These are phyloP conservation scores for Cladophialophora exuberans DNA, from an alignment of 2,329 filamentous ascomycete species.

Conservation along the genomic window DNA sequence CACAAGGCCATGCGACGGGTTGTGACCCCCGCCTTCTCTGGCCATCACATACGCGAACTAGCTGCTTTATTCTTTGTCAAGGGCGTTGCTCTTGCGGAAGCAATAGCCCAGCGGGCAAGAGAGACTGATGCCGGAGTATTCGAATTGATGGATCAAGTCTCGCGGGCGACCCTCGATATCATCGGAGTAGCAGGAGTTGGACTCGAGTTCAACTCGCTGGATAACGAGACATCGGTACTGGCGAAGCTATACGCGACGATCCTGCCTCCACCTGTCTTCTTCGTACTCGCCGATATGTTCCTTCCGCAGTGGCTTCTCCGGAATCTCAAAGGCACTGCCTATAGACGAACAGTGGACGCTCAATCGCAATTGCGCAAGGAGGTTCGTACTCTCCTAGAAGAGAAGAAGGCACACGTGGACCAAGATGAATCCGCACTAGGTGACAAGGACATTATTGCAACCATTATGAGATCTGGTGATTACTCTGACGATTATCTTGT, in stretches of 20 bases:
- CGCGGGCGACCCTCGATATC: conserved; percentile 68
- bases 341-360: not conserved
- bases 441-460: conserved; percentile 75
- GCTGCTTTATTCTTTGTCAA: conserved; percentile 87
- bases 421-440: conserved; percentile 4
- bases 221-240: conserved; percentile 62
- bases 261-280: conserved; percentile 60
- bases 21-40: conserved; percentile 79
- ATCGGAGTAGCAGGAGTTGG: conserved; percentile 73
- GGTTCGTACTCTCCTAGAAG: conserved; percentile 42
- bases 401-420: conserved; percentile 36
- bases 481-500: conserved; percentile 78
- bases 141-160: conserved; percentile 58
- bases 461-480: conserved; percentile 73
- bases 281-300: conserved; percentile 60
- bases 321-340: not conserved
- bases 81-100: conserved; percentile 65
- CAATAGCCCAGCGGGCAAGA: conserved; percentile 52
- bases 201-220: conserved; percentile 69
- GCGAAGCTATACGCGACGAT: conserved; percentile 59
- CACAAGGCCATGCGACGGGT: conserved; percentile 78
- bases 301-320: conserved; percentile 42
- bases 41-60: conserved; percentile 79
- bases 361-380: conserved; percentile 41
- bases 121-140: conserved; percentile 40